Evolutionary conservation across 768 basidiomycete species (phyloP).

Genomic region (Holtermanniella nyarrowii): DNA sequence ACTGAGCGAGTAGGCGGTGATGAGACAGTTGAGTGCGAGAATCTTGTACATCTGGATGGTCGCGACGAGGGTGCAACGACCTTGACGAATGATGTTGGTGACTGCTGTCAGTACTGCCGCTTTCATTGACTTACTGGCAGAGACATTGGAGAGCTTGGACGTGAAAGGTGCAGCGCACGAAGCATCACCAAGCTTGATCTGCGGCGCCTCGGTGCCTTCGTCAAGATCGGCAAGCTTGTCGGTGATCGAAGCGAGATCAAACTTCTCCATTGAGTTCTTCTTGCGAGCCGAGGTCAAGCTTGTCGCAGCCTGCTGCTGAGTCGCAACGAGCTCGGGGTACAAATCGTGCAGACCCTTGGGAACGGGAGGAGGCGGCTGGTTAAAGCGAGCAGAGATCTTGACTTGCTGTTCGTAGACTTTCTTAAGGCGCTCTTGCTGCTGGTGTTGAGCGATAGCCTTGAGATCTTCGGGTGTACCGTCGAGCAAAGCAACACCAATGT

Average conservation of each 20-base stretch:
- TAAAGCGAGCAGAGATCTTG: conserved; percentile 77
- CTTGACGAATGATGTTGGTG: conserved; percentile 94
- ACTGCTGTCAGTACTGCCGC: conserved; percentile 46
- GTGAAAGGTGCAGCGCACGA: conserved; percentile 98
- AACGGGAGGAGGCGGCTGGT: conserved; percentile 85
- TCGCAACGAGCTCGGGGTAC: conserved; percentile 81
- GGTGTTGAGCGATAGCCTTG: conserved; percentile 85
- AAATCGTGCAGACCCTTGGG: conserved; percentile 76
- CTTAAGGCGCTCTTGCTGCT: conserved; percentile 79
- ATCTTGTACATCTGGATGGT: conserved; percentile 99
- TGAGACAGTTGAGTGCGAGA: conserved; percentile 89
- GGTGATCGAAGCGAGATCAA: conserved; percentile 67
- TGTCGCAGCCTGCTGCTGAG: conserved; percentile 70
- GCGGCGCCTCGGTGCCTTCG: conserved; percentile 80
- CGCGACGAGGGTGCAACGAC: conserved; percentile 94
- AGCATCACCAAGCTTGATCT: conserved; percentile 98
- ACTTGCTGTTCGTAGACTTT: conserved; percentile 95
- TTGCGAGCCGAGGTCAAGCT: conserved; percentile 54
- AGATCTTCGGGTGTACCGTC: conserved; percentile 87
- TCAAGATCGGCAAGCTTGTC: conserved; percentile 86
- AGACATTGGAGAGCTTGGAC: conserved; percentile 92
- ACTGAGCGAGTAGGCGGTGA: conserved; percentile 95
- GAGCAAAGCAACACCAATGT: conserved; percentile 85
- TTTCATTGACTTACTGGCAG: conserved; percentile 61
- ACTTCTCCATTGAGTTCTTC: conserved; percentile 86